A percentile compares a stretch with the other conserved stretches of the same genome.
Evolutionary conservation across 1,284 basidiomycete genomes (phyloP).

Genomic region (Hemileia vastatrix): DNA sequence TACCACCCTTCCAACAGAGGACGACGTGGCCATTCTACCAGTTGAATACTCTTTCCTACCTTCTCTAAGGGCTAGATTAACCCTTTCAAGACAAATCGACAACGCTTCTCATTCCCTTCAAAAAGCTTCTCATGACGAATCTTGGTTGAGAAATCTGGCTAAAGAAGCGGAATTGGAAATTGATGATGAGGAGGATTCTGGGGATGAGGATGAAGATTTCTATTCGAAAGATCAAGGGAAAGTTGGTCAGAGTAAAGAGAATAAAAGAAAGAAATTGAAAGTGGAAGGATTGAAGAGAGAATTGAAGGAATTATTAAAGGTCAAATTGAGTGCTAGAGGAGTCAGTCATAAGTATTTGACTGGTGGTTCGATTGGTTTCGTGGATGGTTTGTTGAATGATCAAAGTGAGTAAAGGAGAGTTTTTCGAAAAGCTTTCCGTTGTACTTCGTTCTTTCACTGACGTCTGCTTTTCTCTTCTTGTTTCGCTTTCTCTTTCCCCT

Average conservation of each 20-base stretch:
- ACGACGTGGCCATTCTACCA: constrained; percentile 24
- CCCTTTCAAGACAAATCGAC: constrained; percentile 36
- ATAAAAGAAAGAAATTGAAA: constrained; percentile 48
- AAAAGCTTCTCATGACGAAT: constrained; percentile 38
- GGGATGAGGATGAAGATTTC: constrained; percentile 25
- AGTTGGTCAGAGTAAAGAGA: constrained; percentile 21
- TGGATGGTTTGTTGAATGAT: constrained; percentile 66
- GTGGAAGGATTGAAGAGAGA: constrained; percentile 59
- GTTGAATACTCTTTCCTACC: constrained; percentile 36
- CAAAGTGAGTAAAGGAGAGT: constrained; percentile 63
- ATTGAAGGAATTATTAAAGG: constrained; percentile 60
- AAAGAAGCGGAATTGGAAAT: constrained; percentile 36
- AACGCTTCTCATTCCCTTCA: constrained; percentile 29
- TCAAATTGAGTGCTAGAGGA: constrained; percentile 72
- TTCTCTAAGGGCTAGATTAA: constrained; percentile 32
- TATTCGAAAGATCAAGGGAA: too few relatives aligned
- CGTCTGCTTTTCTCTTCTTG: neutral
- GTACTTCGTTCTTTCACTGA: constrained; percentile 4
- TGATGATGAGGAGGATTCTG: too few relatives aligned
- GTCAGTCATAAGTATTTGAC: constrained; percentile 80
- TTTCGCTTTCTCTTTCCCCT: neutral
- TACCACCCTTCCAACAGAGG: too few relatives aligned
- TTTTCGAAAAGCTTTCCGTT: neutral
- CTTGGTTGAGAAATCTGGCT: constrained; percentile 37
- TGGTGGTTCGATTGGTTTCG: constrained; percentile 60